Base-by-base conservation (phyloP, 768 basidiomycete species). In the Trametes cingulata region DNA sequence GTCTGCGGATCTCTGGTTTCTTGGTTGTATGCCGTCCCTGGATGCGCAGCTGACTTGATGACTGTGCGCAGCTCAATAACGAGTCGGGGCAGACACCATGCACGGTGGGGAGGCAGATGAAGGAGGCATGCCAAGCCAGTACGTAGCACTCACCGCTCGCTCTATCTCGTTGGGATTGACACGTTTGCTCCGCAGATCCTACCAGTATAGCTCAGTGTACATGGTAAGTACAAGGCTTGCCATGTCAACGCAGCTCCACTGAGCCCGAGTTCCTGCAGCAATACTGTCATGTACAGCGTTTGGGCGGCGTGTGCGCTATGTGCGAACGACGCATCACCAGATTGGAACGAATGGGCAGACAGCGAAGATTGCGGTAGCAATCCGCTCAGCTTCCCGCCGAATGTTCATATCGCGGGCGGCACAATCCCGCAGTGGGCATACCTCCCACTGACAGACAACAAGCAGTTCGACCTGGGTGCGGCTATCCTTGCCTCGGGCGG, bases 351-450 rank as follows among this genome's bases (percentile, higher is more conserved):
- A 12, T 60, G 58, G 58, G 58, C 58, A 7, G 35, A 27, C 45
- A 25, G 29, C 1, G 29, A 40, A 14, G 43, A 20, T 20, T 60
- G 58, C 22, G 52, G 14, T 27, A 37, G 55, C 39, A 52, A 36
- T 2, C 61, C 55, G 3, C 25, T 19, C 4, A 55, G 27, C 15
- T 57, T 53, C 39, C 61, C 61, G 27, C 46, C 61, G 0, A 27
- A 52, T 14, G 17, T 53, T 14, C 9, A 42, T 3, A 15, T 52
- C 19, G 25, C 20, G 3, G 22, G 33, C 2, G 22, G 15, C 20
- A 52, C 35, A 1, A 35, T 62, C 27, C 61, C 61, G 5, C 5
- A 22, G 20, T 62, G 61, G 61, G 61, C 61, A 15, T 48, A 62
- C 27, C 61, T 53, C 20, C 41, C 47, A 12, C 56, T 62, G 3